phyloP scores from a whole-genome alignment of 768 basidiomycete genomes.

The Leccinum obscurum region DNA sequence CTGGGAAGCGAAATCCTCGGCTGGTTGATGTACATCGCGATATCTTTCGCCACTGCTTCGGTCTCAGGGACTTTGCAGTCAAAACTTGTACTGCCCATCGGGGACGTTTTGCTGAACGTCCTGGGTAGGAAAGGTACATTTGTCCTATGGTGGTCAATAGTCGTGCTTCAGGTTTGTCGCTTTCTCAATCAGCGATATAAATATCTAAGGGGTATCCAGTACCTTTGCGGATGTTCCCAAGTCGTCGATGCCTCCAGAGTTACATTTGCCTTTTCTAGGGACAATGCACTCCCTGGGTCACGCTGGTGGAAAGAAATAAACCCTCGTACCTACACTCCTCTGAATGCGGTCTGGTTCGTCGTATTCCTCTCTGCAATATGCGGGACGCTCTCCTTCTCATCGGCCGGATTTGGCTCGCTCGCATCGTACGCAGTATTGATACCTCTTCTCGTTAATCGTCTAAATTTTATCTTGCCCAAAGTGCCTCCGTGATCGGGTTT shows the following conservation, averaged over 20 bases:
- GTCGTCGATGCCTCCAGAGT: conserved; percentile 49
- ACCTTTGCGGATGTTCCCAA: conserved; percentile 46
- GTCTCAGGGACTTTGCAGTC: conserved; percentile 35
- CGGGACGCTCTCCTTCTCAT: conserved; percentile 34
- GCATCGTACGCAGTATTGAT: conserved; percentile 33
- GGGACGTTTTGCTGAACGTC: conserved; percentile 41
- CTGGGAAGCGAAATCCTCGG: conserved; percentile 40
- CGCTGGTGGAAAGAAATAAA: conserved; percentile 38
- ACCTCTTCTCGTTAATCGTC: not conserved
- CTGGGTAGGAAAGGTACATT: conserved; percentile 44
- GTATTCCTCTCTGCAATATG: conserved; percentile 32
- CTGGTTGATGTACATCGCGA: conserved; percentile 43
- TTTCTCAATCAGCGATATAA: not conserved
- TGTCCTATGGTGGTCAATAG: conserved; percentile 44
- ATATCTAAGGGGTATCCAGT: conserved; percentile 24
- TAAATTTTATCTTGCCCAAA: not conserved
- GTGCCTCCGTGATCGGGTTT: conserved; percentile 35
- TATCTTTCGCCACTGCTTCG: conserved; percentile 43
- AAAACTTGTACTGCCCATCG: conserved; percentile 38
- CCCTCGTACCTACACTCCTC: conserved; percentile 33
- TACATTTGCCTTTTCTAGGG: conserved; percentile 44
- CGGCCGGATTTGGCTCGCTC: conserved; percentile 35
- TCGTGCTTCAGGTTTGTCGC: conserved; percentile 41
- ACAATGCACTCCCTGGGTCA: conserved; percentile 40
- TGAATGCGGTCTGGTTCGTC: conserved; percentile 41